Evolutionary conservation across 805 yeast species (phyloP), one percentile per base, ranked within the genome.

Genomic region (Candida parachauliodes): DNA sequence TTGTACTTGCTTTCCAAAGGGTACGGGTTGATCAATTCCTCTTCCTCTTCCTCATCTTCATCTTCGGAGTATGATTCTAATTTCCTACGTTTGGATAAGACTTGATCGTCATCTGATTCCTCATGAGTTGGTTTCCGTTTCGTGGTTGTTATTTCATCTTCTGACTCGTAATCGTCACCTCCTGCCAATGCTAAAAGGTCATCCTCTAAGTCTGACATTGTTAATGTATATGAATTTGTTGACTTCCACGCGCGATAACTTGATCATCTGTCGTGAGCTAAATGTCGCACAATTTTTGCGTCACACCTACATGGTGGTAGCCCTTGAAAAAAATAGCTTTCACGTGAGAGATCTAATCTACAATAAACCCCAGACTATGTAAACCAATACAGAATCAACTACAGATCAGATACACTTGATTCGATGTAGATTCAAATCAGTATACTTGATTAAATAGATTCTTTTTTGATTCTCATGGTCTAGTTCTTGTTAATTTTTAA

Each of bases 181-280:
- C 94, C 98, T 36, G 98, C 98, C 52, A 93, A 76, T 15, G 96
- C 98, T 56, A 91, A 76, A 66, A 93, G 76, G 75, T 93, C 98
- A 59, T 91, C 98, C 58, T 89, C 97, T 55, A 88, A 77, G 50
- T 68, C 95, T 43, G 89, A 81, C 94, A 85, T 85, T 16, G 15
- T 26, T 9, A 21, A 18, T 37, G 34, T 31, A 31, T 26, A 20
- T 32, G 19, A 12, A 21, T 21, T 21, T n/a, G n/a, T n/a, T n/a
- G n/a, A n/a, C n/a, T n/a, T n/a, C n/a, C n/a, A n/a, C n/a, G n/a
- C 10, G 12, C 16, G 10, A 27, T 18, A 10, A 17, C 17, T 26
- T n/a, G 11, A 10, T 14, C 15, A 10, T 4, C 22, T 21, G 3
- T 21, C 15, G 14, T 15, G 18, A 9, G 23, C 9, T 31, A 14